Base-by-base conservation (phyloP, 768 basidiomycete species). In the Amylocystis lapponica region DNA sequence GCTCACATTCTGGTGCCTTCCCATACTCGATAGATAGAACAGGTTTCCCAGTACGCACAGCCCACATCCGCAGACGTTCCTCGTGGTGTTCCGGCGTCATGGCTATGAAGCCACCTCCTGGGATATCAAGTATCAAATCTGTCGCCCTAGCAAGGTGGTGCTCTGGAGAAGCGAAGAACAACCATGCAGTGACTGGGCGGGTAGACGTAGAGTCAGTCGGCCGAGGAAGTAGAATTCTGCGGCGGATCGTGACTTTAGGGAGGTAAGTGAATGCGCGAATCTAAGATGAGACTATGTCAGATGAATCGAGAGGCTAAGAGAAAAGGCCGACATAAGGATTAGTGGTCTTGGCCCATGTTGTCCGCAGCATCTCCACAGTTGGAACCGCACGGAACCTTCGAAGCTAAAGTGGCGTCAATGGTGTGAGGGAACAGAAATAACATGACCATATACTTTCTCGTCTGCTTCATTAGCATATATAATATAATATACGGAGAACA, bases 1-100 rank as follows among this genome's bases (percentile, higher is more conserved):
- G 55, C 79, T 62, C 59, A 92, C 91, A 95, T 73, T 97, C 93
- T 5, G 94, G 93, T 19, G 93, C 88, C 66, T 98, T 99, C 26
- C 93, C 91, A 61, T 98, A 98, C 49, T 98, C 91, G 35, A 98
- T 75, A 10, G 88, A 74, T 29, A 98, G 66, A 3, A 97, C 77
- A 12, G 88, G 86, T 56, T 79, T 82, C 11, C 83, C 76, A 0
- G 88, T 90, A 36, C 70, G 72, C 25, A 78, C 66, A 3, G 93
- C 86, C 95, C 96, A 98, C 53, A 75, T 72, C 40, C 88, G 72
- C 43, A 97, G 70, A 12, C 96, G 76, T 59, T 98, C 95, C 65
- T 96, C 95, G 52, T 99, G 96, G 63, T 97, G 93, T 55, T 90
- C 86, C 2, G 96, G 96, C 5, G 76, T 78, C 93, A 98, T 96